A percentile compares a stretch with the other conserved stretches of the same genome.
phyloP scores from a whole-genome alignment of 2,329 filamentous ascomycete genomes.

The Chaetomium sp. region DNA sequence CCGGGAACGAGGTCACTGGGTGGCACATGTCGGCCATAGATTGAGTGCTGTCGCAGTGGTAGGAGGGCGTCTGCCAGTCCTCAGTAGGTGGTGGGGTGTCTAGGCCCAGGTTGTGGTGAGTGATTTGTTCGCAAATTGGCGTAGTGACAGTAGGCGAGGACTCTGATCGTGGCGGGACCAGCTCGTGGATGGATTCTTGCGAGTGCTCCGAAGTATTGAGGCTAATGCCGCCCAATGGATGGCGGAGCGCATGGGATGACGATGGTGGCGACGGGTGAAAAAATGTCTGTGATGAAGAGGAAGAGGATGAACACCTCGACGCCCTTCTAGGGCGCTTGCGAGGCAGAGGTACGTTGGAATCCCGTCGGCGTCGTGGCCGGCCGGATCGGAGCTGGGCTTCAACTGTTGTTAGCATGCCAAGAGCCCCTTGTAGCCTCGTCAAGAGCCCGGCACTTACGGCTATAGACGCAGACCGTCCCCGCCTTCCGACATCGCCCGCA shows the following conservation, averaged over 20 bases:
- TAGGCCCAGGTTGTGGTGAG: background rate
- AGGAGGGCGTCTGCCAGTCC: conserved; percentile 18
- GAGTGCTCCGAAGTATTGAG: background rate
- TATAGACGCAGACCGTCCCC: conserved; percentile 31
- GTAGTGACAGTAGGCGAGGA: background rate
- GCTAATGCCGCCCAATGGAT: background rate
- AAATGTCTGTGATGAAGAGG: conserved; percentile 13
- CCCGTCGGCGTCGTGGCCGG: conserved; percentile 26
- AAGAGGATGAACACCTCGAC: conserved; percentile 21
- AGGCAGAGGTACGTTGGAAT: conserved; percentile 11
- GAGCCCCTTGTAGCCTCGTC: background rate
- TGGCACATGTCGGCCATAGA: background rate
- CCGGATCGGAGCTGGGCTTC: conserved; percentile 30
- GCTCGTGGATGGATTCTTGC: background rate
- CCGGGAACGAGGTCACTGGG: conserved; percentile 11
- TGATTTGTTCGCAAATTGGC: background rate
- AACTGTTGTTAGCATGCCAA: conserved; percentile 4
- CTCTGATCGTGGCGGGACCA: background rate
- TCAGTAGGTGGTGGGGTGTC: background rate
- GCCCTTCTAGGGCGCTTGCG: conserved; percentile 20
- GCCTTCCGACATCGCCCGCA: conserved; percentile 31
- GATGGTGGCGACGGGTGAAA: conserved; percentile 19
- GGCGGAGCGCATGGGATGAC: conserved; percentile 2
- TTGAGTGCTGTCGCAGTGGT: conserved; percentile 7
- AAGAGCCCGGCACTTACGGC: conserved; percentile 22